Percentiles rank a stretch among this genome's conserved stretches.
phyloP scores from a whole-genome alignment of 257 asterid genomes.

The Solanum rostratum region DNA sequence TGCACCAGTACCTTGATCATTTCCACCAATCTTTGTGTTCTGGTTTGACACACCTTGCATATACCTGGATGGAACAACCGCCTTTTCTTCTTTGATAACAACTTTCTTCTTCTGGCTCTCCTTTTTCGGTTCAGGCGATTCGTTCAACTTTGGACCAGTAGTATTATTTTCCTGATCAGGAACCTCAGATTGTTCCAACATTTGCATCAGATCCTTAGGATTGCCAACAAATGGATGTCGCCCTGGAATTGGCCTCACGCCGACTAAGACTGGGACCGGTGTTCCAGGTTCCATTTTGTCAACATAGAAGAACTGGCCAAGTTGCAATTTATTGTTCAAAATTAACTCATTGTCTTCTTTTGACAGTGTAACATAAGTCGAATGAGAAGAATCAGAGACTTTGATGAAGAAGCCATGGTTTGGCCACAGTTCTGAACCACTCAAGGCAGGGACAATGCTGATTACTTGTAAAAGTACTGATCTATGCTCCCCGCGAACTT shows the following conservation, averaged over 20 bases:
- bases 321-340: constrained; percentile 69
- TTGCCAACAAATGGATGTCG: constrained; percentile 66
- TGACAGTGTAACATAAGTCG: constrained; percentile 63
- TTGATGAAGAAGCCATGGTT: constrained; percentile 80
- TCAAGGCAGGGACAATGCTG: constrained; percentile 77
- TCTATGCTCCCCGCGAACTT: constrained; percentile 64
- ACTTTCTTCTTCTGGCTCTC: constrained; percentile 25
- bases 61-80: constrained; percentile 62
- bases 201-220: constrained; percentile 82
- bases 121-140: constrained; percentile 7
- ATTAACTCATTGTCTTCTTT: constrained; percentile 65
- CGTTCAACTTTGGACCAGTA: constrained; percentile 11
- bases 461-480: constrained; percentile 68
- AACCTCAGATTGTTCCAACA: constrained; percentile 38
- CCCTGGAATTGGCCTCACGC: constrained; percentile 77
- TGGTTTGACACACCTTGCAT: constrained; percentile 53
- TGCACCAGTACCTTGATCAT: constrained; percentile 7
- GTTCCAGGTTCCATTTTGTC: constrained; percentile 67
- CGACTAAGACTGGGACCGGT: constrained; percentile 61
- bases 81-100: constrained; percentile 76
- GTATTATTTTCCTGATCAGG: constrained; percentile 5
- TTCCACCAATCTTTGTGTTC: constrained; percentile 9
- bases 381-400: constrained; percentile 88
- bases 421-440: constrained; percentile 72
- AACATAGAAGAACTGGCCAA: constrained; percentile 85